Evolutionary conservation across 2,329 filamentous ascomycete genomes (phyloP).

Genomic region (Colletotrichum eleusines): DNA sequence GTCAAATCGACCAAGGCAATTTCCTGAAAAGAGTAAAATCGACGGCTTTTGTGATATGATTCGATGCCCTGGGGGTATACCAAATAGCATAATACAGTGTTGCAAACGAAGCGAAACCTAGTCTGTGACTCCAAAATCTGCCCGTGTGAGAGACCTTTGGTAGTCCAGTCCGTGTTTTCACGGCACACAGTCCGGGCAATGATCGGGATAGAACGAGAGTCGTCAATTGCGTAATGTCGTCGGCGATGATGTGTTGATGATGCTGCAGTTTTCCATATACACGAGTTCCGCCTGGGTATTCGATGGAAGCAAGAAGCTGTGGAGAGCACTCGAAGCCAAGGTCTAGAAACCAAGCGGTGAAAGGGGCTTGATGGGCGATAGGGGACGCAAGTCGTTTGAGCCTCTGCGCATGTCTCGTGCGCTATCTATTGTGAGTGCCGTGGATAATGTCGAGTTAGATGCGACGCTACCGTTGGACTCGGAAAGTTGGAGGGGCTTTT

Average conservation of each 20-base stretch:
- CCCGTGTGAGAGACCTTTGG: not conserved
- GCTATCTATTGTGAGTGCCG: slow-evolving; percentile 60
- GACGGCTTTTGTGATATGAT: slow-evolving; percentile 40
- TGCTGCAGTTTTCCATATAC: slow-evolving; percentile 32
- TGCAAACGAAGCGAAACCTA: slow-evolving; percentile 33
- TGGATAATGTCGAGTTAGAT: slow-evolving; percentile 59
- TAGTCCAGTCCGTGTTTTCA: not conserved
- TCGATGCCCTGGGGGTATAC: slow-evolving; percentile 41
- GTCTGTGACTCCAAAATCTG: slow-evolving; percentile 7
- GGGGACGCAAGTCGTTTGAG: slow-evolving; percentile 62
- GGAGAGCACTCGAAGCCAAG: slow-evolving; percentile 23
- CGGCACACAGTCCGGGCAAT: slow-evolving; percentile 8
- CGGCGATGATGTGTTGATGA: slow-evolving; percentile 42
- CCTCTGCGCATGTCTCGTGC: slow-evolving; percentile 53
- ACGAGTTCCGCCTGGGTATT: slow-evolving; percentile 41
- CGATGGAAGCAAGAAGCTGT: slow-evolving; percentile 41
- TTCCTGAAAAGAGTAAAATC: slow-evolving; percentile 42
- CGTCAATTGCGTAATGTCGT: slow-evolving; percentile 53
- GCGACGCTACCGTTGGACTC: slow-evolving; percentile 58
- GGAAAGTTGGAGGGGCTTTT: slow-evolving; percentile 57
- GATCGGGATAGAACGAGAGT: slow-evolving; percentile 41
- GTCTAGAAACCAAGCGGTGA: slow-evolving; percentile 70
- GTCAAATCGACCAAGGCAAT: slow-evolving; percentile 32
- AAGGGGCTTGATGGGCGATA: slow-evolving; percentile 75
- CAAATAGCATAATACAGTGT: slow-evolving; percentile 39